Evolutionary conservation across 805 yeast genomes (phyloP).

Genomic region (Schizosaccharomyces octosporus): DNA sequence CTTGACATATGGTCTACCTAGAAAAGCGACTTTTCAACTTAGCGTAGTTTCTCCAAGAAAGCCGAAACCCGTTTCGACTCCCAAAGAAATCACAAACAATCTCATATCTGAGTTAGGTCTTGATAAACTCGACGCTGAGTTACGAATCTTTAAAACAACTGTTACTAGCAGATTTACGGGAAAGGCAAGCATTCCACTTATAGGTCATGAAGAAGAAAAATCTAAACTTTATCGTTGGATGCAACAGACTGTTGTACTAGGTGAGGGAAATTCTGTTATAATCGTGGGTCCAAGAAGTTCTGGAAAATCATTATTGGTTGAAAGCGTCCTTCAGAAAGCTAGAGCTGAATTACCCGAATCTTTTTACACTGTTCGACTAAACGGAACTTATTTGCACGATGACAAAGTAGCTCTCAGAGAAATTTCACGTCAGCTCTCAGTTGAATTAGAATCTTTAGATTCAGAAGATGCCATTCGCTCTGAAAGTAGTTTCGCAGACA

Average conservation of each 20-base stretch:
- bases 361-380: slow-evolving; percentile 37
- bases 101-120: background rate
- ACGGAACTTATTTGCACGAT: slow-evolving; percentile 48
- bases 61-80: background rate
- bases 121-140: background rate
- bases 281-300: slow-evolving; percentile 57
- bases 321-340: slow-evolving; percentile 23
- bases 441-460: slow-evolving; percentile 11
- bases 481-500: slow-evolving; percentile 6
- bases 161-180: background rate
- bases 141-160: background rate
- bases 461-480: background rate
- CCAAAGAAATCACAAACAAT: background rate
- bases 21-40: background rate
- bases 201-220: background rate
- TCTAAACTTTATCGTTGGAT: slow-evolving; percentile 15
- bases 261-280: slow-evolving; percentile 61
- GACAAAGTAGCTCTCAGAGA: slow-evolving; percentile 63
- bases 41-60: background rate
- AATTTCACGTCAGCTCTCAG: slow-evolving; percentile 62
- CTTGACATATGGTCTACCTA: too few species aligned
- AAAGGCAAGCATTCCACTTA: background rate
- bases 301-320: slow-evolving; percentile 47
- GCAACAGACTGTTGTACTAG: slow-evolving; percentile 35
- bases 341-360: slow-evolving; percentile 20